Evolutionary conservation across 78 protist species (phyloP), one percentile per base, ranked within the genome.

Genomic region (Dictyostelium firmibasis): DNA sequence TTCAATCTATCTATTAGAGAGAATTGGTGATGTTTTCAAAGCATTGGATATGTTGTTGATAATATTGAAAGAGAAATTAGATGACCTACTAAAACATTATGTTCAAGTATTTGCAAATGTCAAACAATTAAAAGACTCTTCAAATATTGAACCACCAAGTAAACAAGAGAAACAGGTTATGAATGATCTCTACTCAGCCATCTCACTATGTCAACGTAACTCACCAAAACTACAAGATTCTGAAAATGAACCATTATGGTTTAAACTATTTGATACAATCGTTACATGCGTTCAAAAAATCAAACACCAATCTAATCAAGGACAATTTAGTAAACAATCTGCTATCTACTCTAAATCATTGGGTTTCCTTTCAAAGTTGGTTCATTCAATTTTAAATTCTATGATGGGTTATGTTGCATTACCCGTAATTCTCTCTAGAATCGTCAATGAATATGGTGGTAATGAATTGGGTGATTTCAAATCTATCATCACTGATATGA

Each of bases 331-430:
- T 29, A 77, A 43, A 35, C 33, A n/a, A 31, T 57, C 77, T 10
- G 78, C 92, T 7, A 75, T 78, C 36, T 92, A 92, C 57, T 27
- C 20, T 2, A 85, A 84, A 62, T 79, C 83, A 6, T 57, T 81
- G 3, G 27, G 77, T 29, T 85, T 85, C 76, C 33, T 92, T 1
- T 83, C 84, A 1, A 85, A 78, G 53, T 62, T 92, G 57, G 72
- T 81, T 5, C 84, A 92, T 43, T 29, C 36, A 14, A 92, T 92
- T 44, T 31, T 92, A 4, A 84, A 85, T 64, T 83, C 50, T 47
- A 92, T 92, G 96, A 83, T 92, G 96, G 96, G 96, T 18, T 92
- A 82, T 43, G 96, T 92, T 33, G 96, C 91, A 16, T 57, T 92
- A 20, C 96, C 91, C 1, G 53, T 76, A 0, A 92, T 92, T 44